Base-by-base conservation (phyloP, 345 rosid genomes). In the Excoecaria agallocha region DNA sequence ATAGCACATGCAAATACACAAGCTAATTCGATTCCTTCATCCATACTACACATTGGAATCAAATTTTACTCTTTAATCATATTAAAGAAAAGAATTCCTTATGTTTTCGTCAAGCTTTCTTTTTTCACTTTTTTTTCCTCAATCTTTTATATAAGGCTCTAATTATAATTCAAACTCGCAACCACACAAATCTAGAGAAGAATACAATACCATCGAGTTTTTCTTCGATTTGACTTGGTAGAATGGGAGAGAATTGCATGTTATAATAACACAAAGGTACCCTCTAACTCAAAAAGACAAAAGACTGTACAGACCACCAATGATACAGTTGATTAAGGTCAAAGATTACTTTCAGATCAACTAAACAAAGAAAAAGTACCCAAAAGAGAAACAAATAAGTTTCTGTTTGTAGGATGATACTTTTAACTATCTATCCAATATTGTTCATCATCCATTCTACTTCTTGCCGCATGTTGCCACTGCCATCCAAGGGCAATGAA, bases 361-460 rank as follows among this genome's bases (percentile, higher is more conserved):
- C 73, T 68, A 60, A 13, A 68, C 41, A 59, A 37, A 22, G 25
- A 48, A 30, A 59, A 46, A 16, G 9, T 30, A 43, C 59, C 69
- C 8, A 73, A 68, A 68, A 68, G 56, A 35, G 54, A 57, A 60
- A 76, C 72, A 5, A 65, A 58, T 20, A 41, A 74, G 67, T 62
- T 81, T 50, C 45, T 68, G 65, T 61, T 80, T 76, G 76, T 64
- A 74, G 66, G 80, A 72, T 60, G 77, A 80, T 75, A 11, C 58
- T 58, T 9, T 35, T 66, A 74, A 66, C 59, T 50, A 22, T 38
- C 84, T 86, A 89, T 76, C 83, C 82, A 43, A 88, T 84, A 70
- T 87, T 86, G 59, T 85, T 87, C 89, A 91, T 82, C 82, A 79
- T 83, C 98, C 94, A 94, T 54, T 83, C 91, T 75, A 89, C 83